These are phyloP conservation scores for Linderina pennispora DNA, from an alignment of 192 early-diverging fungal species.

Conservation along the genomic window DNA sequence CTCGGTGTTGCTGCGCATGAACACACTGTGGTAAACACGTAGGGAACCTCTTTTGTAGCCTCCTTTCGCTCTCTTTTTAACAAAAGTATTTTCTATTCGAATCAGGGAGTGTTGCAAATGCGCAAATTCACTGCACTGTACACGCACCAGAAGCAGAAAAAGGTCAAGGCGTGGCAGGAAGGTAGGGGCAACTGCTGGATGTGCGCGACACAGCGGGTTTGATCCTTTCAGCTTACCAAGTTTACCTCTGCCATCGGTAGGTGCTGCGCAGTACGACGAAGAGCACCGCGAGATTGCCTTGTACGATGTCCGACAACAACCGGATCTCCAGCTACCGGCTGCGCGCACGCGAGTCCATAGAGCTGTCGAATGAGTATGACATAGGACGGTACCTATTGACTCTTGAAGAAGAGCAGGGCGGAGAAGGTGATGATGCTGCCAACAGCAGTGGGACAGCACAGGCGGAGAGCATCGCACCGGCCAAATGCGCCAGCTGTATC, in stretches of 20 bases:
- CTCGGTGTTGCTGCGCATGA: background rate
- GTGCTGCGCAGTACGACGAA: constrained; percentile 17
- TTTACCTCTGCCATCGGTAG: background rate
- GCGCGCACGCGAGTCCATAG: constrained; percentile 22
- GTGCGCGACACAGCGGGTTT: background rate
- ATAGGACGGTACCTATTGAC: constrained; percentile 34
- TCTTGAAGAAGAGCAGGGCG: constrained; percentile 25
- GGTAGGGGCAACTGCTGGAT: background rate
- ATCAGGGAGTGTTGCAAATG: constrained; percentile 1
- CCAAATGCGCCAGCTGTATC: background rate
- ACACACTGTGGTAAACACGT: too few relatives aligned
- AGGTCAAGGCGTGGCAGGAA: constrained; percentile 49
- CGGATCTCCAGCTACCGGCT: constrained; percentile 24
- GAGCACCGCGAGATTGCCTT: constrained; percentile 26
- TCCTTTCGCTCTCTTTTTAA: background rate
- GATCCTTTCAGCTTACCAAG: background rate
- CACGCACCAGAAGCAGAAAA: constrained; percentile 45
- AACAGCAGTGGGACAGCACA: too few relatives aligned
- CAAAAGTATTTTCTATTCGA: background rate
- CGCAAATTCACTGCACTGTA: constrained; percentile 39
- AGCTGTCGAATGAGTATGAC: constrained; percentile 31
- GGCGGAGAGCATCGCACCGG: too few relatives aligned
- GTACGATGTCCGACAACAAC: constrained; percentile 19
- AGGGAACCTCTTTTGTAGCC: constrained; percentile 4
- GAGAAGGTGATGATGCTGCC: background rate